Evolutionary conservation across 352 stramenopile genomes (phyloP).

Genomic region (Pythium grandisporangium): DNA sequence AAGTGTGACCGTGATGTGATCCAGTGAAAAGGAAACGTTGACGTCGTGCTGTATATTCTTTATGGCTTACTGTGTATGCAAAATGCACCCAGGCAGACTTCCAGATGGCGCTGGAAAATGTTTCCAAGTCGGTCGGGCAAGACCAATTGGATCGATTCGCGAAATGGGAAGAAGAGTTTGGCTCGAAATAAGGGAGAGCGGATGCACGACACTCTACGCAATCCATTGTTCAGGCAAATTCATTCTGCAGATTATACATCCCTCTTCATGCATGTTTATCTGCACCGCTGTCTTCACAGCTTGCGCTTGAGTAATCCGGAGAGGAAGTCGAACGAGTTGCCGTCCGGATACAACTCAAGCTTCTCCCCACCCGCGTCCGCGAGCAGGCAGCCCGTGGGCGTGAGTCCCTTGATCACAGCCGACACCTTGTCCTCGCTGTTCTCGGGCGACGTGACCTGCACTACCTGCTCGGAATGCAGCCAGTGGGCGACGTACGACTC

Average conservation of each 20-base stretch:
- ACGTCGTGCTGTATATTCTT: no score
- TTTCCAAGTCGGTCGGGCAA: conserved; percentile 73
- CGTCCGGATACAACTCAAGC: conserved; percentile 85
- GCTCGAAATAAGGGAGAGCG: conserved; percentile 61
- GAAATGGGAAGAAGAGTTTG: conserved; percentile 76
- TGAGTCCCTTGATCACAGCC: conserved; percentile 74
- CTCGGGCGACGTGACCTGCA: conserved; percentile 52
- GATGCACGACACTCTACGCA: no score
- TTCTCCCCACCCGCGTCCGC: conserved; percentile 48
- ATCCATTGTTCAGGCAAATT: no score
- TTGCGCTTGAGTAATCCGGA: conserved; percentile 81
- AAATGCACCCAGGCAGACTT: conserved; percentile 38
- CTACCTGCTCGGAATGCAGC: conserved; percentile 79
- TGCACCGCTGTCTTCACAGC: conserved; percentile 18
- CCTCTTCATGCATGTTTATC: background rate
- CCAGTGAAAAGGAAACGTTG: no score
- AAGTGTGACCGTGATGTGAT: no score
- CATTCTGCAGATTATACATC: background rate
- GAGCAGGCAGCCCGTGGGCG: conserved; percentile 67
- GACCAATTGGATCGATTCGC: conserved; percentile 69
- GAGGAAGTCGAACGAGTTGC: conserved; percentile 88
- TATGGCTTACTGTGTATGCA: no score
- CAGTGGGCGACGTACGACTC: conserved; percentile 73
- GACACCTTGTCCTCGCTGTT: conserved; percentile 26
- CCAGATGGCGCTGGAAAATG: conserved; percentile 57